Conservation (phyloP, 768 basidiomycete species). For the Porpolomopsis calyptriformis region DNA sequence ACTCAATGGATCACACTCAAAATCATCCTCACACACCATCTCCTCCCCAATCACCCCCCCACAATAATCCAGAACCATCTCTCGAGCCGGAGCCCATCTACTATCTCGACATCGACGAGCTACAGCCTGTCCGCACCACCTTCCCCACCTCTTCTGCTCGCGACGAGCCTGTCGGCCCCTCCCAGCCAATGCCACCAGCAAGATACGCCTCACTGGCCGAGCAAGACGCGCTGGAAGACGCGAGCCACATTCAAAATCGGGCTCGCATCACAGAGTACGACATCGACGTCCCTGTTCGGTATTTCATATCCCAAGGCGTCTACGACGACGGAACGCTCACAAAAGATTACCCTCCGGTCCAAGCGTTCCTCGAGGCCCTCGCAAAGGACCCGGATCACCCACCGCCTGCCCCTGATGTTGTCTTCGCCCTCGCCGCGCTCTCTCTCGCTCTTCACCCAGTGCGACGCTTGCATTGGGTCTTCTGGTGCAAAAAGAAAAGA, state of each 20-base stretch:
- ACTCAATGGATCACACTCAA: no score
- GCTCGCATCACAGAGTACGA: slow-evolving; percentile 9
- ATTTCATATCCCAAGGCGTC: slow-evolving; percentile 28
- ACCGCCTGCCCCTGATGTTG: slow-evolving; percentile 28
- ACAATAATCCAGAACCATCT: neutral
- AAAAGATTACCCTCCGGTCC: slow-evolving; percentile 38
- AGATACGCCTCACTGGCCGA: neutral
- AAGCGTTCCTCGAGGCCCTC: slow-evolving; percentile 34
- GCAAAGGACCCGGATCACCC: slow-evolving; percentile 30
- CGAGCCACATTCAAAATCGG: neutral
- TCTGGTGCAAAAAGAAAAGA: slow-evolving; percentile 48
- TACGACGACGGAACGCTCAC: slow-evolving; percentile 27
- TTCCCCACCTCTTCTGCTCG: slow-evolving; percentile 7
- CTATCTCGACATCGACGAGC: slow-evolving; percentile 1
- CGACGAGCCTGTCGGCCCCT: no score
- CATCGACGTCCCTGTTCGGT: slow-evolving; percentile 15
- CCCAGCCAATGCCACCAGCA: neutral
- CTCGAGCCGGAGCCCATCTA: neutral
- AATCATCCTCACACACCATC: neutral
- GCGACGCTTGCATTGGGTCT: slow-evolving; percentile 51
- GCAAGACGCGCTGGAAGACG: neutral
- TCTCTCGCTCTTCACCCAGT: slow-evolving; percentile 44
- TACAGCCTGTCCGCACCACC: neutral
- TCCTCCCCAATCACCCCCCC: neutral
- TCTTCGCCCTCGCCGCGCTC: slow-evolving; percentile 52